Evolutionary conservation across 108 stramenopile genomes (phyloP).

Genomic region (Nitzschia sp.): DNA sequence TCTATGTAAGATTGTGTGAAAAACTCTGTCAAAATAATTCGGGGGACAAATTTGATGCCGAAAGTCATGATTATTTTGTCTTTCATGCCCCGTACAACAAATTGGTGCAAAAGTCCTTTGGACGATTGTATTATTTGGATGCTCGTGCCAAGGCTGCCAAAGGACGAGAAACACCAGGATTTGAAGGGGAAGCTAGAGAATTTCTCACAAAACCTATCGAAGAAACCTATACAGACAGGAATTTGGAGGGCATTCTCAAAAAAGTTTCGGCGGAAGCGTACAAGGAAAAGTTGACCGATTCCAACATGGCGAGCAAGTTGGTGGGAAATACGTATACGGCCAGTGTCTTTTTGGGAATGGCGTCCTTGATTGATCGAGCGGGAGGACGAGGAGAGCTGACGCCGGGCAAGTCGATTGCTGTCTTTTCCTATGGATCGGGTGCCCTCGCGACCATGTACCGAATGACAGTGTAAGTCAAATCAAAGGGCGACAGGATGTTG

Average conservation of each 20-base stretch:
- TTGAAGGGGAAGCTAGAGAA: constrained; percentile 30
- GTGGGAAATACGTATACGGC: constrained; percentile 99
- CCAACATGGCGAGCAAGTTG: constrained; percentile 74
- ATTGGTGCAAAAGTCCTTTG: constrained; percentile 95
- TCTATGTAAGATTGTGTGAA: constrained; percentile 80
- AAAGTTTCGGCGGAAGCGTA: constrained; percentile 56
- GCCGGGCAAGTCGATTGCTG: constrained; percentile 68
- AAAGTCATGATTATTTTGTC: constrained; percentile 85
- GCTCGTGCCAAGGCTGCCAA: constrained; percentile 51
- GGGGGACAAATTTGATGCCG: constrained; percentile 48
- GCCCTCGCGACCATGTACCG: constrained; percentile 95
- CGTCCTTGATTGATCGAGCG: constrained; percentile 79
- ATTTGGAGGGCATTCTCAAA: constrained; percentile 62
- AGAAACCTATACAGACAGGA: constrained; percentile 85
- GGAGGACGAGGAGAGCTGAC: constrained; percentile 68
- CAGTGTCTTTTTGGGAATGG: constrained; percentile 90
- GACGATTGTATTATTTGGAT: constrained; percentile 88
- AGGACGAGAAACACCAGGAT: constrained; percentile 41
- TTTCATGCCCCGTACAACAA: constrained; percentile 99
- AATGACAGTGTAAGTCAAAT: constrained; percentile 64
- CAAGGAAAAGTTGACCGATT: constrained; percentile 54
- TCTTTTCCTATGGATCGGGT: constrained; percentile 88
- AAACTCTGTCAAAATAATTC: constrained; percentile 51
- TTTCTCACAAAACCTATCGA: constrained; percentile 77
- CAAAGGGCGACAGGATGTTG: not conserved